Conservation (phyloP, 129 eudicot species). For the Ambrosia artemisiifolia region DNA sequence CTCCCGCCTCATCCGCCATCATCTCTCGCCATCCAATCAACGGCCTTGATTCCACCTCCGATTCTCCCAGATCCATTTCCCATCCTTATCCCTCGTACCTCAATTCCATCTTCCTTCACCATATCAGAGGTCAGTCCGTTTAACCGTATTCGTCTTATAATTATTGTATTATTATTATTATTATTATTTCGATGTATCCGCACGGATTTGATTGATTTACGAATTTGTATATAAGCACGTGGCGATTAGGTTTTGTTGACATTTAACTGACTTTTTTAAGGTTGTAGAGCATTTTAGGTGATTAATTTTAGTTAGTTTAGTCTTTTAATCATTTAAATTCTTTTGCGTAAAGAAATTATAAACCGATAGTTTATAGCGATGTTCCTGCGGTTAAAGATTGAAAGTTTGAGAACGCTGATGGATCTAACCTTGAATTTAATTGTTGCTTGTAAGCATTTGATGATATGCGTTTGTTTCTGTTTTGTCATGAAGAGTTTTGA, state of each 20-base stretch:
- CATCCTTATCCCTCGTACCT: slow-evolving; percentile 17
- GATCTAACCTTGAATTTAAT: background rate
- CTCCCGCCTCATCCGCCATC: slow-evolving; percentile 27
- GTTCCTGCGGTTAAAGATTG: background rate
- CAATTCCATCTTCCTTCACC: slow-evolving; percentile 29
- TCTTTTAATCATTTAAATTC: background rate
- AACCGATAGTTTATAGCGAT: background rate
- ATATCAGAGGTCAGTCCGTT: slow-evolving; percentile 47
- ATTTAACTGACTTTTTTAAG: background rate
- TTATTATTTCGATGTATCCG: background rate
- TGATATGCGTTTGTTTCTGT: background rate
- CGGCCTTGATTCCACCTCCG: slow-evolving; percentile 34
- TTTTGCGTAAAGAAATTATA: background rate
- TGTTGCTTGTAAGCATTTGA: background rate
- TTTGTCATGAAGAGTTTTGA: background rate
- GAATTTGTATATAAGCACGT: background rate
- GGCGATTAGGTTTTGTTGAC: background rate
- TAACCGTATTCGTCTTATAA: background rate
- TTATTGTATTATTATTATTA: background rate
- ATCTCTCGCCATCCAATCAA: slow-evolving; percentile 34
- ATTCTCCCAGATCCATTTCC: slow-evolving; percentile 34
- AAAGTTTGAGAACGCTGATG: background rate
- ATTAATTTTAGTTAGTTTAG: background rate
- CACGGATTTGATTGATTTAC: background rate
- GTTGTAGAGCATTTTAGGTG: background rate